Base-by-base conservation (phyloP, 2,329 filamentous ascomycete species). In the Cladophialophora carrionii region DNA sequence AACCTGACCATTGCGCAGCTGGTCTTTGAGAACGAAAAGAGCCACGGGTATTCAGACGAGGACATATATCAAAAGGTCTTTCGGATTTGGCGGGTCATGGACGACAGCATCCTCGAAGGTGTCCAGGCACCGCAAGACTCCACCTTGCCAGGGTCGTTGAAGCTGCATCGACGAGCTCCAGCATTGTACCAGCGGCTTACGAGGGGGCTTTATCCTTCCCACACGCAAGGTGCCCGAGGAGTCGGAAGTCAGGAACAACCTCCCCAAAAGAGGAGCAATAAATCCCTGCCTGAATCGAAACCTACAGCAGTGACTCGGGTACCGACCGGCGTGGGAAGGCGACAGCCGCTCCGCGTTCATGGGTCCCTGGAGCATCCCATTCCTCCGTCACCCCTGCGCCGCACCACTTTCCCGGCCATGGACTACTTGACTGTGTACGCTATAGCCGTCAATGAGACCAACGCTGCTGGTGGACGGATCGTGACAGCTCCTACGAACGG, bases 11-110 rank as follows among this genome's bases (percentile, higher is more conserved):
- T 70, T 34, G 66, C 66, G 3, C 66, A 70, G 43, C 54, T 70
- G 53, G 62, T 70, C 49, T 70, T 62, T 57, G 66, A 70, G 63
- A 70, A 70, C 46, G 68, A 70, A 59, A 70, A 68, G 56, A 64
- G 63, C 46, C 63, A 66, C 20, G 66, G 68, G 29, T 49, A 52
- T 17, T 57, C 54, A n/a, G 68, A 70, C 31, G 43, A 64, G 20
- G 57, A 68, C 49, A 65, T 70, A 14, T 70, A 66, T 43, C 54
- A 54, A 17, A 68, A 68, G 57, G 53, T 70, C n/a, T 64, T 68
- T 52, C 59, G 60, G 7, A 61, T 70, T 43, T 70, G 66, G 66
- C 60, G 63, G n/a, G 66, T 70, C 56, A 70, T 70, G 66, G 66
- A 70, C 43, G 58, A 68, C 8, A 66, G 68, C 55, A 70, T 70